These are phyloP conservation scores for Chytridiales sp. DNA, from an alignment of 371 early-diverging fungal species.

Conservation along the genomic window DNA sequence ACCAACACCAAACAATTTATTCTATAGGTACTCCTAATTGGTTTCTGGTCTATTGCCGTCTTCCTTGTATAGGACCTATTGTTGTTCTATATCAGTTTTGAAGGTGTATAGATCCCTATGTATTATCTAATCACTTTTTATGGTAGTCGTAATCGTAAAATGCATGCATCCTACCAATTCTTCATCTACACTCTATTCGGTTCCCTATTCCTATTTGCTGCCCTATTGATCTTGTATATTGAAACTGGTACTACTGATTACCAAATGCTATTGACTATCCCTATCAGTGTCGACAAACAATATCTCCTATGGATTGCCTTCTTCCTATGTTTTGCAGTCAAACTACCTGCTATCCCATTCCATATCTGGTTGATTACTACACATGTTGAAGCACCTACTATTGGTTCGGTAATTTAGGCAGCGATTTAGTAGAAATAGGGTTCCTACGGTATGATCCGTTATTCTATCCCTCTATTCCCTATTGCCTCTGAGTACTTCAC, in stretches of 20 bases:
- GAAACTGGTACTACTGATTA: conserved; percentile 63
- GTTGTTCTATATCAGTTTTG: conserved; percentile 67
- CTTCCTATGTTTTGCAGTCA: conserved; percentile 62
- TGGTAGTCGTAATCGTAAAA: conserved; percentile 61
- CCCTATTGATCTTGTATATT: conserved; percentile 53
- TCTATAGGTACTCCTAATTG: conserved; percentile 33
- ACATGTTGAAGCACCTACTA: conserved; percentile 63
- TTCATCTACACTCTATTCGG: conserved; percentile 64
- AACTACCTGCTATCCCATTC: conserved; percentile 62
- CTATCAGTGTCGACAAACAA: conserved; percentile 46
- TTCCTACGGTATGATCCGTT: conserved; percentile 60
- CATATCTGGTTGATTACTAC: conserved; percentile 66
- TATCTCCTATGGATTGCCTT: conserved; percentile 58
- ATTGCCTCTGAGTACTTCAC: conserved; percentile 60
- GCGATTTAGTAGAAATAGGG: conserved; percentile 61
- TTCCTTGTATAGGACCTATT: conserved; percentile 62
- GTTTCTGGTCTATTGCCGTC: conserved; percentile 47
- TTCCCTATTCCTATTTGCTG: conserved; percentile 63
- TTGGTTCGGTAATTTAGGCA: conserved; percentile 61
- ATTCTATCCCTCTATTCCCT: conserved; percentile 59
- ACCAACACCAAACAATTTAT: conserved; percentile 59
- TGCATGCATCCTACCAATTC: conserved; percentile 61
- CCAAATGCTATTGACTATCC: conserved; percentile 50
- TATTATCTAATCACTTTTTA: conserved; percentile 60
- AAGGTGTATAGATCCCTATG: conserved; percentile 63